A percentile compares a stretch with the other conserved stretches of the same genome.
These are phyloP conservation scores for Ophiostoma triangulosporum DNA, from an alignment of 2,329 filamentous ascomycete genomes.

Conservation along the genomic window DNA sequence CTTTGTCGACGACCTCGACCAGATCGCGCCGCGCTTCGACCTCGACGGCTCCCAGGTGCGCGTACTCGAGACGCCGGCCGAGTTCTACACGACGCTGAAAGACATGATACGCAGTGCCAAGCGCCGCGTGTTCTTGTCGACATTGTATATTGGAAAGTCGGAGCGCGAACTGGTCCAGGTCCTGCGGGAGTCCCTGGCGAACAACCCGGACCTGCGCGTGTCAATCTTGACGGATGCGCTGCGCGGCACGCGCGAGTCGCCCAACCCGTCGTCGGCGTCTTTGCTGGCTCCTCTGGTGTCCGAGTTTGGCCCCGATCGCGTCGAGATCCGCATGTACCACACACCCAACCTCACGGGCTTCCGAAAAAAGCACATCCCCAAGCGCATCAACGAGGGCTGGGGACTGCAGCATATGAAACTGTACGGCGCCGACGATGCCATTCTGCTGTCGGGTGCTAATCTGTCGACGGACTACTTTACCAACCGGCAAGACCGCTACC, in stretches of 20 bases:
- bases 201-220: conserved; percentile 63
- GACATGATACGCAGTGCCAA: conserved; percentile 70
- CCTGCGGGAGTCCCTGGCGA: conserved; percentile 58
- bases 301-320: conserved; percentile 71
- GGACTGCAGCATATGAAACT: conserved; percentile 98
- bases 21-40: conserved; percentile 80
- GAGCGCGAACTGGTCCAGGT: conserved; percentile 75
- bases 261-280: conserved; percentile 74
- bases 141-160: conserved; percentile 87
- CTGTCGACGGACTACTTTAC: conserved; percentile 91
- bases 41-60: conserved; percentile 59
- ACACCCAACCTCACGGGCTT: conserved; percentile 87
- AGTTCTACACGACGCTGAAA: conserved; percentile 89
- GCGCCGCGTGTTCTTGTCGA: conserved; percentile 79
- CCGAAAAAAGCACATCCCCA: conserved; percentile 71
- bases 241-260: conserved; percentile 81
- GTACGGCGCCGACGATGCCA: conserved; percentile 88
- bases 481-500: conserved; percentile 87
- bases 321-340: conserved; percentile 95
- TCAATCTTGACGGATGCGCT: conserved; percentile 87
- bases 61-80: conserved; percentile 66
- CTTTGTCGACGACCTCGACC: conserved; percentile 63
- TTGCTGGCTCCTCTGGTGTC: conserved; percentile 69
- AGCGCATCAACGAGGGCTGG: conserved; percentile 94
- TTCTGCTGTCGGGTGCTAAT: conserved; percentile 90